Evolutionary conservation across 2,329 filamentous ascomycete genomes (phyloP).

Genomic region (Ampelomyces quisqualis): DNA sequence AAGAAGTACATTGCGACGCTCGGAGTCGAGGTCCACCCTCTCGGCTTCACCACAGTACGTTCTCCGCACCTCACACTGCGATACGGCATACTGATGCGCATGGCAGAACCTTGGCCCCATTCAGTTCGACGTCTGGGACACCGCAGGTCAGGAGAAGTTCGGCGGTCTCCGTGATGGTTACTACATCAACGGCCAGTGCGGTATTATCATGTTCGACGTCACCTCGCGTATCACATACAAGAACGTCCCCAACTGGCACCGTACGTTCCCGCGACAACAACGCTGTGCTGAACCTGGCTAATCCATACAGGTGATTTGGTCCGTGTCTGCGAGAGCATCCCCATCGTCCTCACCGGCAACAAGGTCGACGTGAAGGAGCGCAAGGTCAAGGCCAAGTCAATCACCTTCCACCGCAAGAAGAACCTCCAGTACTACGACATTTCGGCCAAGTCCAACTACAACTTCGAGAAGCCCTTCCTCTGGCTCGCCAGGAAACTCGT

Average conservation of each 20-base stretch:
- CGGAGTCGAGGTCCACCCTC: conserved; percentile 98
- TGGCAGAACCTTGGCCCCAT: conserved; percentile 84
- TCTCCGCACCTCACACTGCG: conserved; percentile 10
- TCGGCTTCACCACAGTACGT: conserved; percentile 94
- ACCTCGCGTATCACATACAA: conserved; percentile 99
- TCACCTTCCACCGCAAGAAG: conserved; percentile 99
- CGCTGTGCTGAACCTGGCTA: conserved; percentile 12
- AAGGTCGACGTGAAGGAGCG: conserved; percentile 99
- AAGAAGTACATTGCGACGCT: conserved; percentile 99
- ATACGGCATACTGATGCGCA: conserved; percentile 23
- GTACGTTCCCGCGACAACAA: conserved; percentile 59
- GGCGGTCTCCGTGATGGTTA: conserved; percentile 98
- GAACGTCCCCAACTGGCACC: conserved; percentile 99
- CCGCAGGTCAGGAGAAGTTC: conserved; percentile 98
- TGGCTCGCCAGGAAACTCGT: conserved; percentile 99
- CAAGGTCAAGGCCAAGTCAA: conserved; percentile 99
- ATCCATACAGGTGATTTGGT: conserved; percentile 78
- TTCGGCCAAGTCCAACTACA: conserved; percentile 99
- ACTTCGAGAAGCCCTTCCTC: conserved; percentile 99
- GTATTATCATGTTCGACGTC: conserved; percentile 99
- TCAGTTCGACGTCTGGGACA: conserved; percentile 99
- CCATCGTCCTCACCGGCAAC: conserved; percentile 97
- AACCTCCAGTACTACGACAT: conserved; percentile 99
- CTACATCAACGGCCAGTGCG: conserved; percentile 99
- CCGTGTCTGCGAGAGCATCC: conserved; percentile 98